Conservation (phyloP, 768 basidiomycete genomes). For the Tricholoma furcatifolium region DNA sequence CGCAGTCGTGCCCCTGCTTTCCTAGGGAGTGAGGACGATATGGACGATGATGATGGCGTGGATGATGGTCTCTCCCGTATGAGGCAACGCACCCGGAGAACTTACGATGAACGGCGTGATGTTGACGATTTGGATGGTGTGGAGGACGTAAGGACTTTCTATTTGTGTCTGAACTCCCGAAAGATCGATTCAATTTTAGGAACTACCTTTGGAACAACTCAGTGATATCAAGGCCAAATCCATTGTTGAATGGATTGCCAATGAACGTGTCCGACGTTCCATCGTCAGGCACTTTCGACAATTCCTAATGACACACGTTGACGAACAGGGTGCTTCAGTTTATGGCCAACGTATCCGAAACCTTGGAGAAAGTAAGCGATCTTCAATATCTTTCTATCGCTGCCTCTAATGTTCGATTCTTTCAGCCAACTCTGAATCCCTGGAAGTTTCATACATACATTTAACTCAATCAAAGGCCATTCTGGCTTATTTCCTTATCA, state of each 20-base stretch:
- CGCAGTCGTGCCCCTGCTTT: slow-evolving; percentile 86
- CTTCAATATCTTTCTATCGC: background rate
- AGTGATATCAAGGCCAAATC: slow-evolving; percentile 98
- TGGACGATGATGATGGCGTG: slow-evolving; percentile 72
- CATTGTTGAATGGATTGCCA: slow-evolving; percentile 96
- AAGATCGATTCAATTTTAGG: slow-evolving; percentile 46
- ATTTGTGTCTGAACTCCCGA: background rate
- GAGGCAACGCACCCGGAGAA: slow-evolving; percentile 79
- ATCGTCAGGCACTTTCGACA: slow-evolving; percentile 92
- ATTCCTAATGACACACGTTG: slow-evolving; percentile 95
- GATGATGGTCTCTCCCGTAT: slow-evolving; percentile 71
- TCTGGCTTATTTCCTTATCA: slow-evolving; percentile 95
- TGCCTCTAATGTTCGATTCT: slow-evolving; percentile 10
- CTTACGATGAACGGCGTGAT: slow-evolving; percentile 92
- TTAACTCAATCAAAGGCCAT: slow-evolving; percentile 91
- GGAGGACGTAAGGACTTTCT: slow-evolving; percentile 66
- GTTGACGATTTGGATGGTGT: slow-evolving; percentile 88
- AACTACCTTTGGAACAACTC: slow-evolving; percentile 92
- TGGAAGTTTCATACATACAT: slow-evolving; percentile 97
- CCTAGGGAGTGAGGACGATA: slow-evolving; percentile 78
- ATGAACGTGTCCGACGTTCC: slow-evolving; percentile 85
- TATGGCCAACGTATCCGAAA: slow-evolving; percentile 93
- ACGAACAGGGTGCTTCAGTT: slow-evolving; percentile 87
- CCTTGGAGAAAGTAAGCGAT: slow-evolving; percentile 81
- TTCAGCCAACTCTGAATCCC: slow-evolving; percentile 92